Conservation (phyloP, 2,329 filamentous ascomycete genomes). For the Elsinoe batatas region DNA sequence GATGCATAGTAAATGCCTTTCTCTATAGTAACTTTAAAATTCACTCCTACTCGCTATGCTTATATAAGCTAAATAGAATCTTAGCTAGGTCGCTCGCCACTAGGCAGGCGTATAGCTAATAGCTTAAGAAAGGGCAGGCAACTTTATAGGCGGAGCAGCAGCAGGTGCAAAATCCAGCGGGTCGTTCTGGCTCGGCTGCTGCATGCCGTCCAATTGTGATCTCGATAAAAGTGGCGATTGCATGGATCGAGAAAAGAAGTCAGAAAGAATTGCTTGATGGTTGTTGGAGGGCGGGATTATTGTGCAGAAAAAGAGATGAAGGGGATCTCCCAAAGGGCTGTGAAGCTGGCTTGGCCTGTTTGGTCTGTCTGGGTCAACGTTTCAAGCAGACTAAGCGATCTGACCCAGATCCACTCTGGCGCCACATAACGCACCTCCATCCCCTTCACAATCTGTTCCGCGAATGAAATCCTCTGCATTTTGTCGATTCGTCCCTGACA, state of each 20-base stretch:
- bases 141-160: too few species aligned
- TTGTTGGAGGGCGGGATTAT: background rate
- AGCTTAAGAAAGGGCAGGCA: too few species aligned
- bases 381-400: background rate
- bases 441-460: background rate
- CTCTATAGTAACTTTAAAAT: too few species aligned
- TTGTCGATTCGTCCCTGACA: background rate
- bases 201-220: background rate
- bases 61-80: too few species aligned
- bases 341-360: background rate
- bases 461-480: background rate
- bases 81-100: too few species aligned
- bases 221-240: background rate
- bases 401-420: background rate
- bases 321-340: too few species aligned
- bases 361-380: background rate
- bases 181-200: background rate
- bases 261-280: background rate
- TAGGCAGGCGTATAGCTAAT: too few species aligned
- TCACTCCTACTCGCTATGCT: too few species aligned
- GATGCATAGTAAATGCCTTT: too few species aligned
- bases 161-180: too few species aligned
- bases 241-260: background rate
- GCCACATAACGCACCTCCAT: background rate
- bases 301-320: slow-evolving; percentile 5